A percentile compares a stretch with the other conserved stretches of the same genome.
Conservation (phyloP, 2,329 filamentous ascomycete genomes). For the Colletotrichum nymphaeae region DNA sequence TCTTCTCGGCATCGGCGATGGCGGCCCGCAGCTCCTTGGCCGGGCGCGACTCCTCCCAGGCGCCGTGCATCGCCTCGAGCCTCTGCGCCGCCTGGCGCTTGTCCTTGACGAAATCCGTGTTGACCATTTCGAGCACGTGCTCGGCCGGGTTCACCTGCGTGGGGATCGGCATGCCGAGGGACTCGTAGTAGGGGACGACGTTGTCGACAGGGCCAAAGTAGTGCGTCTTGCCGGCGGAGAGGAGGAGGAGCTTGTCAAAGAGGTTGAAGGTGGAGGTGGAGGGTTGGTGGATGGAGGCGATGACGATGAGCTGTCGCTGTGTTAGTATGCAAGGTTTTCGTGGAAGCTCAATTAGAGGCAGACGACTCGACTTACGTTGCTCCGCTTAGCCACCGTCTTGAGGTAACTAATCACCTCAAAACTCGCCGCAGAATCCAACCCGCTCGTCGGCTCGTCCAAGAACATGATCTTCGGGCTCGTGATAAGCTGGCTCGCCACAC, state of each 20-base stretch:
- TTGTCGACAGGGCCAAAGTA: slow-evolving; percentile 75
- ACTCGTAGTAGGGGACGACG: slow-evolving; percentile 72
- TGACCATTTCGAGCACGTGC: slow-evolving; percentile 82
- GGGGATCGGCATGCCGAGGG: slow-evolving; percentile 72
- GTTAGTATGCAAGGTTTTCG: background rate
- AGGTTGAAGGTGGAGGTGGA: slow-evolving; percentile 82
- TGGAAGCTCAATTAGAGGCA: too few relatives aligned
- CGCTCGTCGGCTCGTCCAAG: slow-evolving; percentile 86
- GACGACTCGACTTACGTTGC: slow-evolving; percentile 63
- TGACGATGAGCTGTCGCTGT: slow-evolving; percentile 72
- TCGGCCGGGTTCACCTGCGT: slow-evolving; percentile 83
- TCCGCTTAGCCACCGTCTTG: slow-evolving; percentile 71
- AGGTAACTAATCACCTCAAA: slow-evolving; percentile 83
- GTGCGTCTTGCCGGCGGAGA: slow-evolving; percentile 77
- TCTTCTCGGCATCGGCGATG: slow-evolving; percentile 30
- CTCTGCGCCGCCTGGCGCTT: slow-evolving; percentile 57
- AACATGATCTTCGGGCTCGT: slow-evolving; percentile 85
- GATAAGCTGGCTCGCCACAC: slow-evolving; percentile 84
- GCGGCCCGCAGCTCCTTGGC: slow-evolving; percentile 29
- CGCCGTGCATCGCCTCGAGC: slow-evolving; percentile 63
- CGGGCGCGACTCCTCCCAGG: slow-evolving; percentile 63
- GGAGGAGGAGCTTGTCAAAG: slow-evolving; percentile 82
- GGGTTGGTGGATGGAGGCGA: slow-evolving; percentile 88
- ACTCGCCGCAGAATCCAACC: slow-evolving; percentile 82
- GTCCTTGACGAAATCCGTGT: slow-evolving; percentile 76